These are phyloP conservation scores for Trametes sp. DNA, from an alignment of 1,284 basidiomycete genomes.

Conservation along the genomic window DNA sequence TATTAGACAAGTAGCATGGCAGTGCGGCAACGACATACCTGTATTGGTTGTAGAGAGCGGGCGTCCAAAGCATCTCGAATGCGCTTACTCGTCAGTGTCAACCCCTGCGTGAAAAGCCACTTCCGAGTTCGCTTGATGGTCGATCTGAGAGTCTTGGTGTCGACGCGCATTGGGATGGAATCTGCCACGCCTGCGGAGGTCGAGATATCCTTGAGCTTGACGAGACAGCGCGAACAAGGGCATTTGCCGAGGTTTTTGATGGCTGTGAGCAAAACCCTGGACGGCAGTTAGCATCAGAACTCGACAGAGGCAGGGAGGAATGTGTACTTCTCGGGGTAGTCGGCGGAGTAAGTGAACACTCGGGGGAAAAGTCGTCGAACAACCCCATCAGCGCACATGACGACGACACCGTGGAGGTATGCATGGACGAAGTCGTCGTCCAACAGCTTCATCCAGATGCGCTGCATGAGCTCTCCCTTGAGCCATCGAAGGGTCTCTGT, in stretches of 20 bases:
- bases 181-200: neutral
- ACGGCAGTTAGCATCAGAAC: neutral
- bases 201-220: neutral
- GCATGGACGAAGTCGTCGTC: slow-evolving; percentile 39
- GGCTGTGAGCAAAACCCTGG: neutral
- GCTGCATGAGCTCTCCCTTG: slow-evolving; percentile 39
- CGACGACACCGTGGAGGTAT: slow-evolving; percentile 39
- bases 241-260: neutral
- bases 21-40: too few species aligned
- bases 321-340: slow-evolving; percentile 42
- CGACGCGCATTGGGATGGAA: neutral
- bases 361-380: slow-evolving; percentile 27
- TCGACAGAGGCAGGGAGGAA: neutral
- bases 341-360: slow-evolving; percentile 37
- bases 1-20: too few species aligned
- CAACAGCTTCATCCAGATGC: slow-evolving; percentile 31
- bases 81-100: too few species aligned
- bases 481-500: slow-evolving; percentile 28
- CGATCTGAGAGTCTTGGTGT: neutral
- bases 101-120: too few species aligned
- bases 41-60: neutral
- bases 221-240: neutral
- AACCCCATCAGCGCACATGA: slow-evolving; percentile 34
- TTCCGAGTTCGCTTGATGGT: neutral
- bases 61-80: neutral